A percentile compares a stretch with the other conserved stretches of the same genome.
These are phyloP conservation scores for Platanthera guangdongensis DNA, from an alignment of 106 monocot genomes.

Conservation along the genomic window DNA sequence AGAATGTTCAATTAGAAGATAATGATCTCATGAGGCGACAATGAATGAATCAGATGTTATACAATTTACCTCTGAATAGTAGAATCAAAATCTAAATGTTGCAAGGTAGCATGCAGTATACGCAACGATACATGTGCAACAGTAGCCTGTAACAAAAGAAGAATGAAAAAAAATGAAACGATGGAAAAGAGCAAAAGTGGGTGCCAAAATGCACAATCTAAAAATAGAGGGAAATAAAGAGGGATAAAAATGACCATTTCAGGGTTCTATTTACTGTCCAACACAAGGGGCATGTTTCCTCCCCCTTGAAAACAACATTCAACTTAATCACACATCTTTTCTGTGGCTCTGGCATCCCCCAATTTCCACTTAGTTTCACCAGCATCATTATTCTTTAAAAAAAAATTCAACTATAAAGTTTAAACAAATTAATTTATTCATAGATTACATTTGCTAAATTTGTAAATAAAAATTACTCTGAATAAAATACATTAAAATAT, in stretches of 20 bases:
- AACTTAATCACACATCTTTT: too few species aligned
- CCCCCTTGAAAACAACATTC: too few species aligned
- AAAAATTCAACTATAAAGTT: too few species aligned
- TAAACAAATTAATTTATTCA: too few species aligned
- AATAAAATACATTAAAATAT: too few species aligned
- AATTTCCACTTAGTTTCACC: too few species aligned
- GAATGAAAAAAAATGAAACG: not conserved
- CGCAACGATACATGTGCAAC: constrained; percentile 41
- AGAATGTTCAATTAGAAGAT: not conserved
- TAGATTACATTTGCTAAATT: too few species aligned
- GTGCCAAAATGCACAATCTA: not conserved
- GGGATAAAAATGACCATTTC: not conserved
- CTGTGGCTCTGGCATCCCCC: too few species aligned
- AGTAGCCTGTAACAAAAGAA: constrained; percentile 36
- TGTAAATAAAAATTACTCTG: too few species aligned
- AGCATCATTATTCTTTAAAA: too few species aligned
- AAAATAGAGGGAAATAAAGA: not conserved
- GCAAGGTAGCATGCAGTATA: constrained; percentile 45
- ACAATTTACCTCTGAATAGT: constrained; percentile 35
- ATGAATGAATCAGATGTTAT: constrained; percentile 1
- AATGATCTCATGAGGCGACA: not conserved
- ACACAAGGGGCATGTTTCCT: not conserved
- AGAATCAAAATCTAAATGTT: constrained; percentile 18
- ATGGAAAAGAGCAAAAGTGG: not conserved
- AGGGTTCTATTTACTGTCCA: not conserved